phyloP scores from a whole-genome alignment of 2,329 filamentous ascomycete genomes.

The Calonectria pseudoreteaudii region DNA sequence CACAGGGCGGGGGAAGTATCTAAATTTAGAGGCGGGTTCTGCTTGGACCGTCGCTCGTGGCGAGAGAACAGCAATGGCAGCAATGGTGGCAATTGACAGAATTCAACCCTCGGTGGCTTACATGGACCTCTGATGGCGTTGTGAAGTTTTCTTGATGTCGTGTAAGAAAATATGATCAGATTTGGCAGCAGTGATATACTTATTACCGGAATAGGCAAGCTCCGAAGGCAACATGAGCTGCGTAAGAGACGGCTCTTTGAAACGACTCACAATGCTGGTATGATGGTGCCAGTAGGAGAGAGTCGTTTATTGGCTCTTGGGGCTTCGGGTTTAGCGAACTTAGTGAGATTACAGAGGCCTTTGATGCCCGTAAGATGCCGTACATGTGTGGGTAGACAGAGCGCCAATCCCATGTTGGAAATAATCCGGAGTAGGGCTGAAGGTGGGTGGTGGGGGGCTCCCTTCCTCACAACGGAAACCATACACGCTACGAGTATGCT shows the following conservation, averaged over 20 bases:
- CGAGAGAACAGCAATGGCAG: not conserved
- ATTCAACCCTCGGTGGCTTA: not conserved
- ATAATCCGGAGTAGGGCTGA: slow-evolving; percentile 16
- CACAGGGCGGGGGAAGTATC: not conserved
- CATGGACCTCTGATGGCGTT: not conserved
- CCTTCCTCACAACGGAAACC: not conserved
- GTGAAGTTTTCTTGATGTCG: not conserved
- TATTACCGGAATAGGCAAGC: slow-evolving; percentile 9
- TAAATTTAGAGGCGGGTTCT: slow-evolving; percentile 22
- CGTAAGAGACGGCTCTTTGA: not conserved
- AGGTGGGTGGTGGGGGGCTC: not conserved
- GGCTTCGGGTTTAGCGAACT: not conserved
- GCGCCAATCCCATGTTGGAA: not conserved
- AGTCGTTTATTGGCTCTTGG: not conserved
- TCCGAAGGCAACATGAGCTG: slow-evolving; percentile 5
- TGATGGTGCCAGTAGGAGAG: not conserved
- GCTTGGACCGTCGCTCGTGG: not conserved
- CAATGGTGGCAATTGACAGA: not conserved
- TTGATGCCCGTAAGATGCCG: not conserved
- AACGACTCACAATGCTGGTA: slow-evolving; percentile 2
- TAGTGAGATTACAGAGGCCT: not conserved
- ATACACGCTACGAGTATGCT: not conserved
- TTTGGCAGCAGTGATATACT: not conserved
- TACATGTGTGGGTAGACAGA: not conserved
- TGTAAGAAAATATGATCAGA: not conserved